Conservation (phyloP, 805 yeast species). For the Saitoella complicata region DNA sequence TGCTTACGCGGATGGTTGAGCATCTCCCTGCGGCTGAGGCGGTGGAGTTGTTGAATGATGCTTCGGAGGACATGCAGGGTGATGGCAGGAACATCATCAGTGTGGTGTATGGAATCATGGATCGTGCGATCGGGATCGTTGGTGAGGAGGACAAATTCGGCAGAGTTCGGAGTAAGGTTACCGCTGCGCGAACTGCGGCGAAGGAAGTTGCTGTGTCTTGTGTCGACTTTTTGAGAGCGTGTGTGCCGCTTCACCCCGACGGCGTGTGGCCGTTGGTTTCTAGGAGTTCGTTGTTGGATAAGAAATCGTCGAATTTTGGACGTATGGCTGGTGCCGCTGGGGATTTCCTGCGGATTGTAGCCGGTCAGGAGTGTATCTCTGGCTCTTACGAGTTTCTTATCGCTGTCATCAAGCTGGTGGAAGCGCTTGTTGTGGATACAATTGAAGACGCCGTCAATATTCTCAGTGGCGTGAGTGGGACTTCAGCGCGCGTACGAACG, state of each 20-base stretch:
- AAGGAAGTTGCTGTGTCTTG: background rate
- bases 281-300: background rate
- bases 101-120: slow-evolving; percentile 17
- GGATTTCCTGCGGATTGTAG: background rate
- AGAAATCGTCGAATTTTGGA: background rate
- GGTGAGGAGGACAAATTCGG: too few relatives aligned
- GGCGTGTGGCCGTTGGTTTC: background rate
- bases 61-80: slow-evolving; percentile 28
- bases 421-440: background rate
- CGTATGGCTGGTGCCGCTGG: background rate
- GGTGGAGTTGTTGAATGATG: slow-evolving; percentile 23
- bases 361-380: background rate
- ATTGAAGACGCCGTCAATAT: background rate
- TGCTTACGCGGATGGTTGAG: slow-evolving; percentile 33
- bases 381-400: background rate
- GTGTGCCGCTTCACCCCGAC: slow-evolving; percentile 20
- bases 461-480: too few relatives aligned
- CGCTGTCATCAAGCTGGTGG: slow-evolving; percentile 1
- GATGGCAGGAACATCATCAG: slow-evolving; percentile 30
- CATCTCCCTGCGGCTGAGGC: slow-evolving; percentile 28
- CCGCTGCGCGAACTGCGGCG: background rate
- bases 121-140: too few relatives aligned
- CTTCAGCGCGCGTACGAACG: too few relatives aligned
- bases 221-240: slow-evolving; percentile 36
- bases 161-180: background rate